Base-by-base conservation (phyloP, 2,329 filamentous ascomycete genomes). In the Blastomyces percursus region DNA sequence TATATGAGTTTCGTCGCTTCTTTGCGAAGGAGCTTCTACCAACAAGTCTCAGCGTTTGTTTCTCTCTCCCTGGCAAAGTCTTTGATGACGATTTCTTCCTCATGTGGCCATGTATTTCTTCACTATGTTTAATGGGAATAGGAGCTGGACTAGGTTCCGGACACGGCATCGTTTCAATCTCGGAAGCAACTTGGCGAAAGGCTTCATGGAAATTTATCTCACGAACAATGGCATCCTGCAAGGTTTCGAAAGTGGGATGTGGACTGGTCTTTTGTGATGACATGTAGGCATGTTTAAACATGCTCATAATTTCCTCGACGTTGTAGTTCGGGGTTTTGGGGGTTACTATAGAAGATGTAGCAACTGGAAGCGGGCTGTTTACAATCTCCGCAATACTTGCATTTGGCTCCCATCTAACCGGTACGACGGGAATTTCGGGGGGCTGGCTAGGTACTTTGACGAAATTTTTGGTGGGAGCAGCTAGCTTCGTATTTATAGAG, bases 201-300 rank as follows among this genome's bases (percentile, higher is more conserved):
- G 76, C 75, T 61, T 77, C 75, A 57, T 77, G 76, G 2, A 74
- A 77, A 61, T 78, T 78, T 59, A 78, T 76, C 62, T 78, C 76
- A 11, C 75, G 74, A 40, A 78, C 68, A 48, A 78, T 78, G 19
- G 75, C 71, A 67, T 78, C 76, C 63, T 78, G 75, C 16, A 78
- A 66, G 5, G 72, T 73, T 64, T 78, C 75, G 61, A 74, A 75
- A 1, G 74, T 76, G 16, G 76, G 72, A 54, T 74, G 68, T 1
- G 71, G 64, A n/a, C 67, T 71, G 8, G 69, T 61, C 9, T 62
- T 64, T 55, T 71, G 70, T 7, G 69, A 68, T 2, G 74, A 71
- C 44, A 60, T 67, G 55, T 73, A 76, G 6, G 74, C 74, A 66
- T 76, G 73, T 59, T 67, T 74, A 59, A 77, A 75, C 65, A 77